Conservation (phyloP, 2,329 filamentous ascomycete genomes). For the Claviceps spartinae region DNA sequence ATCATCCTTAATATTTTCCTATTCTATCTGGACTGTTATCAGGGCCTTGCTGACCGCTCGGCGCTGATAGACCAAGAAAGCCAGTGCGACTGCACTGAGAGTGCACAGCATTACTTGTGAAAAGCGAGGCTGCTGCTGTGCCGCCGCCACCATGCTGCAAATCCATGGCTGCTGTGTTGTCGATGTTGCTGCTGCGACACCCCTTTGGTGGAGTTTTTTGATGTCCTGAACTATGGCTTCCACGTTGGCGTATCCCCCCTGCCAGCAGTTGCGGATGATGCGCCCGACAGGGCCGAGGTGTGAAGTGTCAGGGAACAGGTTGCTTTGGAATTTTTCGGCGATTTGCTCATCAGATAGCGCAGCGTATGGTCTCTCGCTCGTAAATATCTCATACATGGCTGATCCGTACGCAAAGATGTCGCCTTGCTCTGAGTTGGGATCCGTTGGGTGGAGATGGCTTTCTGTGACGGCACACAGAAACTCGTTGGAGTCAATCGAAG, state of each 20-base stretch:
- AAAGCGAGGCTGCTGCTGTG: not conserved
- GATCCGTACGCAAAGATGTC: conserved; percentile 4
- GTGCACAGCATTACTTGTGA: not conserved
- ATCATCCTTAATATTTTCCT: not conserved
- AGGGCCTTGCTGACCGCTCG: not conserved
- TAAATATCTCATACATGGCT: conserved; percentile 2
- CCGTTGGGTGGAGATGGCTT: conserved; percentile 2
- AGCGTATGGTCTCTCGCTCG: conserved; percentile 2
- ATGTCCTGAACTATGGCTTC: not conserved
- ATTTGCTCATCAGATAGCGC: not conserved
- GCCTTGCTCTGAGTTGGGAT: not conserved
- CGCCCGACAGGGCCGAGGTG: conserved; percentile 1
- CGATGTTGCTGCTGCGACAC: too few relatives aligned
- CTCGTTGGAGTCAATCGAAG: conserved; percentile 2
- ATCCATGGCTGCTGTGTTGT: too few relatives aligned
- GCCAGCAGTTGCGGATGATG: conserved; percentile 5
- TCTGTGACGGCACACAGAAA: conserved; percentile 2
- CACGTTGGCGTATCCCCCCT: not conserved
- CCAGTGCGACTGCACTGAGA: not conserved
- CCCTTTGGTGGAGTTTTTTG: not conserved
- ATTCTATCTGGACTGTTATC: not conserved
- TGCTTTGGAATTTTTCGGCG: not conserved
- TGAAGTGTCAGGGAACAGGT: conserved; percentile 1
- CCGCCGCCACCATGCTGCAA: too few relatives aligned
- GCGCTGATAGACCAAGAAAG: not conserved